Conservation (phyloP, 371 early-diverging fungal genomes). For the Vairimorpha ceranae region DNA sequence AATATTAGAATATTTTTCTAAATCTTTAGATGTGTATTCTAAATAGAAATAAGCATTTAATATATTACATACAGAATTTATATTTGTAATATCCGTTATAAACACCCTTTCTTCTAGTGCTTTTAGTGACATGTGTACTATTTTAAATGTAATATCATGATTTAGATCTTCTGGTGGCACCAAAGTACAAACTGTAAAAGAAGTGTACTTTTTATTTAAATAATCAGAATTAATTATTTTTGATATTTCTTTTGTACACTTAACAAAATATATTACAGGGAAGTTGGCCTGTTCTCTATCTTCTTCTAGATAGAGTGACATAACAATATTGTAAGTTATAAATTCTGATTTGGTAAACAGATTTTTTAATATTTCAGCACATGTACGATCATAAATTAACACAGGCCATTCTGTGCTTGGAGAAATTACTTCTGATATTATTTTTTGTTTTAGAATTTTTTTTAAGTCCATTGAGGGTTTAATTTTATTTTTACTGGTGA, state of each 20-base stretch:
- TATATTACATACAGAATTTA: slow-evolving; percentile 12
- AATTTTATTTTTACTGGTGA: no score
- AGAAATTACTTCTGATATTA: slow-evolving; percentile 52
- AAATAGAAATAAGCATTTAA: slow-evolving; percentile 30
- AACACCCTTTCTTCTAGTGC: slow-evolving; percentile 49
- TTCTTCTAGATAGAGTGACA: slow-evolving; percentile 48
- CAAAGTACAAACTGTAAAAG: slow-evolving; percentile 32
- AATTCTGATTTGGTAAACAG: slow-evolving; percentile 60
- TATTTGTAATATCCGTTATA: background rate
- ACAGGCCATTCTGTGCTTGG: slow-evolving; percentile 55
- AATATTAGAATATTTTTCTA: background rate
- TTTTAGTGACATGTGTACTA: slow-evolving; percentile 19
- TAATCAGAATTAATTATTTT: slow-evolving; percentile 56
- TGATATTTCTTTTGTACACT: slow-evolving; percentile 8
- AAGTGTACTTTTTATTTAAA: slow-evolving; percentile 47
- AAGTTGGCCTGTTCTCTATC: slow-evolving; percentile 47
- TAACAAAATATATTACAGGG: slow-evolving; percentile 61
- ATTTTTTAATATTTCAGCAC: slow-evolving; percentile 54
- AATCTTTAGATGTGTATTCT: slow-evolving; percentile 6
- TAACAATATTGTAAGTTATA: slow-evolving; percentile 54
- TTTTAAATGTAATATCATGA: slow-evolving; percentile 26
- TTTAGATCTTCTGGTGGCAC: slow-evolving; percentile 16
- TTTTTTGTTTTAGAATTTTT: slow-evolving; percentile 47
- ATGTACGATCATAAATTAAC: slow-evolving; percentile 55
- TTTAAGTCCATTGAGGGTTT: slow-evolving; percentile 54